Base-by-base conservation (phyloP, 2,329 filamentous ascomycete species). In the Epicoccum nigrum region DNA sequence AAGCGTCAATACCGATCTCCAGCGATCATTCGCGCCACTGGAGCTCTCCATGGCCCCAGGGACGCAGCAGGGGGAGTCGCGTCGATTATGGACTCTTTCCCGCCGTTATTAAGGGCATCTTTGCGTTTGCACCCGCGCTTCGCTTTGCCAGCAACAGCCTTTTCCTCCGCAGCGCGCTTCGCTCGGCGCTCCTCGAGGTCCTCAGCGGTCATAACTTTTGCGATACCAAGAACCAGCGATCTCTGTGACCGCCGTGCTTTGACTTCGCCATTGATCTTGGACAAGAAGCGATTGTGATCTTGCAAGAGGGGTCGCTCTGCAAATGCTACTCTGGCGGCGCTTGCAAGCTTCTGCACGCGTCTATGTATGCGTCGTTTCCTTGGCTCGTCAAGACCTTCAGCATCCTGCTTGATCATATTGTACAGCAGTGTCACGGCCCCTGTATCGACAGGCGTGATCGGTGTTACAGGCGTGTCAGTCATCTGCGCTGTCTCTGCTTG, bases 271-370 rank as follows among this genome's bases (percentile, higher is more conserved):
- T 69, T 65, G 15, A 67, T 64, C 43, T 45, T 60, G 16, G 51
- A 42, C 19, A 72, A 59, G 55, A 68, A 60, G 43, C 48, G 41
- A 46, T 62, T 69, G 37, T 63, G 56, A 27, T 72, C 59, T 44
- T 67, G 45, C 17, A 60, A 56, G 25, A 73, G 59, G 44, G 59
- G 51, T 44, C 38, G 16, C 40, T 65, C 35, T 12, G 63, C 55
- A 50, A 65, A 62, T 27, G 57, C 60, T 47, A 51, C 53, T 55
- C 65, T 42, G 48, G 60, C 56, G 32, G 69, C 67, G 31, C 54
- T 61, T 13, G 49, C 43, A 4, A 62, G 41, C 41, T 52, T 31
- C 47, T 56, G 46, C n/a, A n/a, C n/a, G n/a, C n/a, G n/a, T n/a
- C n/a, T n/a, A n/a, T n/a, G n/a, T n/a, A n/a, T n/a, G n/a, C n/a